Evolutionary conservation across 2,329 filamentous ascomycete genomes (phyloP).

Genomic region (Epichloe amarillans): DNA sequence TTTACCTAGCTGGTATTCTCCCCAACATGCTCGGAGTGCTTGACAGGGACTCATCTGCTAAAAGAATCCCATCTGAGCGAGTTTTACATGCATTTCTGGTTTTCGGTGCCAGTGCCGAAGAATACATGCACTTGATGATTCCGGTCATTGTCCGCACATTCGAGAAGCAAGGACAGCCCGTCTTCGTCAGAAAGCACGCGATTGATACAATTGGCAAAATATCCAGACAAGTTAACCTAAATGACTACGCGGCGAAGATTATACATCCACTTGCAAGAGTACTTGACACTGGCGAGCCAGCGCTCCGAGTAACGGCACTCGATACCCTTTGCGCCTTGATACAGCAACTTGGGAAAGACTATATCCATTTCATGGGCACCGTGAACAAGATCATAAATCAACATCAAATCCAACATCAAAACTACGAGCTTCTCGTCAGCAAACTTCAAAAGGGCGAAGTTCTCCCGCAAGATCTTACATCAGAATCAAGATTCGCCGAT

Average conservation of each 20-base stretch:
- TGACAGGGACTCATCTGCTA: conserved; percentile 66
- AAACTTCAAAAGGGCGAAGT: conserved; percentile 92
- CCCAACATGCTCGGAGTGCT: conserved; percentile 91
- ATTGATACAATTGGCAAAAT: conserved; percentile 93
- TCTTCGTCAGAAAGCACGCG: conserved; percentile 68
- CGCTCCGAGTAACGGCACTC: conserved; percentile 67
- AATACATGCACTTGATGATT: conserved; percentile 98
- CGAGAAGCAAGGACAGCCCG: conserved; percentile 72
- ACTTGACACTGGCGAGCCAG: conserved; percentile 57
- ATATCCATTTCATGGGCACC: conserved; percentile 83
- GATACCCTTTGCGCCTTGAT: conserved; percentile 93
- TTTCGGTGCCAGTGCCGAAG: conserved; percentile 88
- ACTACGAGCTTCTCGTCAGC: conserved; percentile 82
- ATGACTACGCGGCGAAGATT: conserved; percentile 91
- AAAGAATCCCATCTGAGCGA: conserved; percentile 72
- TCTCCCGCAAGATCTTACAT: conserved; percentile 86
- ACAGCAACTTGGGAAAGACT: conserved; percentile 90
- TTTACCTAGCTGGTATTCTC: conserved; percentile 77
- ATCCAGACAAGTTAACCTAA: conserved; percentile 91
- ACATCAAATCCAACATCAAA: conserved; percentile 74
- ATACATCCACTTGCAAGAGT: conserved; percentile 86
- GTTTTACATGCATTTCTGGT: conserved; percentile 92
- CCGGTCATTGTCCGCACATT: conserved; percentile 91
- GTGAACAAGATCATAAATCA: conserved; percentile 75
- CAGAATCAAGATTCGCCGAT: conserved; percentile 67